Percentiles rank a stretch among this genome's conserved stretches.
These are phyloP conservation scores for Stereocaulon alpinum DNA, from an alignment of 495 filamentous ascomycete species.

Conservation along the genomic window DNA sequence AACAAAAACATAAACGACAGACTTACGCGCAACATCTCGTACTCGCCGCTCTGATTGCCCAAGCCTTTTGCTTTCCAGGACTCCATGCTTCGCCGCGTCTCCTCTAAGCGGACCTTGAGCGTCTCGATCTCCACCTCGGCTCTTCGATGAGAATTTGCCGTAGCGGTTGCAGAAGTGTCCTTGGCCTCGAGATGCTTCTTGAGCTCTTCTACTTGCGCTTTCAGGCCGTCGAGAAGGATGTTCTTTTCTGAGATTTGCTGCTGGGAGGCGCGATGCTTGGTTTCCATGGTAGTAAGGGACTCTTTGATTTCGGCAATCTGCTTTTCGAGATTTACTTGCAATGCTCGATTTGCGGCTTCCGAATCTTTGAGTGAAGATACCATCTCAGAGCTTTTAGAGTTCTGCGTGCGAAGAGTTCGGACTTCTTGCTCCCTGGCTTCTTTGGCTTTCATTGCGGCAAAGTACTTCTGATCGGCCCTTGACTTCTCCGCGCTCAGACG, in stretches of 20 bases:
- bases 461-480: constrained; percentile 97
- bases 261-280: constrained; percentile 63
- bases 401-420: constrained; percentile 65
- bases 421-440: constrained; percentile 72
- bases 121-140: constrained; percentile 65
- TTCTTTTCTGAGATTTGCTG: constrained; percentile 55
- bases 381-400: constrained; percentile 83
- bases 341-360: constrained; percentile 46
- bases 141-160: constrained; percentile 52
- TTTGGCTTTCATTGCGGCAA: constrained; percentile 85
- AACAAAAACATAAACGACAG: not conserved
- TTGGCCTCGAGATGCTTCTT: constrained; percentile 61
- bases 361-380: constrained; percentile 87
- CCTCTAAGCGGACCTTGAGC: constrained; percentile 58
- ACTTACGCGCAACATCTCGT: constrained; percentile 75
- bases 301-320: constrained; percentile 73
- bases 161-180: constrained; percentile 46
- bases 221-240: constrained; percentile 60
- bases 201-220: constrained; percentile 65
- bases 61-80: constrained; percentile 71
- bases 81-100: constrained; percentile 66
- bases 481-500: constrained; percentile 75
- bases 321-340: constrained; percentile 81
- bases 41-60: constrained; percentile 68
- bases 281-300: constrained; percentile 51